phyloP scores from a whole-genome alignment of 2,329 filamentous ascomycete genomes.

The Aphanocladium album region DNA sequence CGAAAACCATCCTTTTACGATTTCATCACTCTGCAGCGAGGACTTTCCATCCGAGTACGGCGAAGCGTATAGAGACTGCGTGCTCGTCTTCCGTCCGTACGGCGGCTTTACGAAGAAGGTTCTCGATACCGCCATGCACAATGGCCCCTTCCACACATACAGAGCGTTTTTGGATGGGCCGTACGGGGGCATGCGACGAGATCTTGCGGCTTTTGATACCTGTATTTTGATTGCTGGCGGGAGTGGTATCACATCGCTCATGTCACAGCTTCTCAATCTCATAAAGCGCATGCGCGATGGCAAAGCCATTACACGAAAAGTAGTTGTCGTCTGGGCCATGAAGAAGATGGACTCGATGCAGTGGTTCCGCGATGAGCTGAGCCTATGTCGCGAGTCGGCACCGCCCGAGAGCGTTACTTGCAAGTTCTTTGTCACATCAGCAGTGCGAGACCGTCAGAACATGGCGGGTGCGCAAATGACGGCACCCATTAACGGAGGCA shows the following conservation, averaged over 20 bases:
- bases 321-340: conserved; percentile 90
- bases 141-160: conserved; percentile 88
- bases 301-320: conserved; percentile 84
- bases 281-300: conserved; percentile 95
- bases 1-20: conserved; percentile 94
- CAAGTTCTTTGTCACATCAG: conserved; percentile 88
- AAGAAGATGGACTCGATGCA: conserved; percentile 91
- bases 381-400: conserved; percentile 84
- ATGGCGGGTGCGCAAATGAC: conserved; percentile 33
- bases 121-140: conserved; percentile 73
- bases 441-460: conserved; percentile 35
- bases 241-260: conserved; percentile 88
- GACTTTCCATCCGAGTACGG: conserved; percentile 92
- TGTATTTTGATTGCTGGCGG: conserved; percentile 91
- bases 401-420: conserved; percentile 85
- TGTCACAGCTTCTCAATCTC: conserved; percentile 86
- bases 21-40: conserved; percentile 85
- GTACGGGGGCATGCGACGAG: conserved; percentile 89
- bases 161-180: conserved; percentile 89
- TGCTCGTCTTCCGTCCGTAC: conserved; percentile 86
- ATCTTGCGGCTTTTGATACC: conserved; percentile 87
- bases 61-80: conserved; percentile 80
- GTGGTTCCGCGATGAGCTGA: conserved; percentile 93
- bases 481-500: conserved; percentile 34
- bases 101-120: conserved; percentile 84